phyloP scores from a whole-genome alignment of 1,284 basidiomycete species.

The Rhizoctonia solani region DNA sequence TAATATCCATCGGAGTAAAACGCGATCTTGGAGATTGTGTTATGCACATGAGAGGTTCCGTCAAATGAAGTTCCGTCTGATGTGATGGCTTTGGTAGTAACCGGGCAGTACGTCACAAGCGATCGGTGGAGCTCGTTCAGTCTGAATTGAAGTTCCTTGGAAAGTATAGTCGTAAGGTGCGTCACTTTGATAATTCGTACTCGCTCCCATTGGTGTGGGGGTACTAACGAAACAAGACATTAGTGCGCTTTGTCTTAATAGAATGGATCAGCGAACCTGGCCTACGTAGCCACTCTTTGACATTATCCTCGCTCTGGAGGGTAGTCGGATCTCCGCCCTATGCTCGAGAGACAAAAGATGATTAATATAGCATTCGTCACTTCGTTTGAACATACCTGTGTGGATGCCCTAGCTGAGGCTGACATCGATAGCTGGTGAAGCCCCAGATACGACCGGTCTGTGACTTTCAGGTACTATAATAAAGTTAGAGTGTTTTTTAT shows the following conservation, averaged over 20 bases:
- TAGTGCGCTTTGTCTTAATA: background rate
- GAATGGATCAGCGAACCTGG: background rate
- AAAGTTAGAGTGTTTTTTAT: background rate
- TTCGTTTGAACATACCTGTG: no score
- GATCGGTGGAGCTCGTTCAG: background rate
- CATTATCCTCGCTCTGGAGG: background rate
- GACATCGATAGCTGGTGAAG: background rate
- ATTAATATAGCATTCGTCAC: no score
- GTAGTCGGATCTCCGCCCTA: background rate
- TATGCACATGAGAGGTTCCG: background rate
- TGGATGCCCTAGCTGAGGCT: no score
- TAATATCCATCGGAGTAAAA: background rate
- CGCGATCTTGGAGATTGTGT: background rate
- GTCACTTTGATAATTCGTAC: conserved; percentile 21
- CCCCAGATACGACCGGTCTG: background rate
- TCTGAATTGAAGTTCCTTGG: background rate
- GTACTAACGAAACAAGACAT: background rate
- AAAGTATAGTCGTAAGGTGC: background rate
- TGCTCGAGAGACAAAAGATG: background rate
- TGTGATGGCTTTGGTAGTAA: background rate
- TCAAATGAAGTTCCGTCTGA: background rate
- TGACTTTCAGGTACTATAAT: background rate
- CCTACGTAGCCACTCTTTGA: background rate
- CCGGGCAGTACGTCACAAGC: conserved; percentile 5
- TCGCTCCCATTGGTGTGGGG: background rate